Evolutionary conservation across 2,329 filamentous ascomycete genomes (phyloP), one percentile per base, ranked within the genome.

Genomic region (Arachnomyces sp.): DNA sequence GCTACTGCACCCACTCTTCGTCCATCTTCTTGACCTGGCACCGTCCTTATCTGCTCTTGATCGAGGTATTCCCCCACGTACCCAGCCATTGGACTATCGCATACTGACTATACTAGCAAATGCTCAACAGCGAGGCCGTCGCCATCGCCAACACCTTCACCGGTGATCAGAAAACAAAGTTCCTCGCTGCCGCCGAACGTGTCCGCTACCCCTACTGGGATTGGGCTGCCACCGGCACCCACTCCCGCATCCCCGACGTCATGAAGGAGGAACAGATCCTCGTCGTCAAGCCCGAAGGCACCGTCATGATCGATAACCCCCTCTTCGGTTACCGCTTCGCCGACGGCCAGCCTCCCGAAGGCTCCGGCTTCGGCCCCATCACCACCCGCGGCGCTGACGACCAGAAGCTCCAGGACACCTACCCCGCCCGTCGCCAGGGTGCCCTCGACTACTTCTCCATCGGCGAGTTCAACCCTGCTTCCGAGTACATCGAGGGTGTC

Each of bases 11-110:
- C 11, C 87, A 94, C 61, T 75, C 72, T 16, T 84, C 82, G 1
- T 77, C 81, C 31, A 66, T 92, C 12, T 92, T 94, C 57, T 77
- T 82, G 30, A 74, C 80, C 30, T 93, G 87, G 87, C 87, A 94
- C 68, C 76, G 87, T 36, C 83, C 85, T 1, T 93, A 90, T 59
- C 67, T 92, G 40, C 68, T 75, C 7, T 61, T 82, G 7, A 78
- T 66, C 47, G 71, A 82, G 63, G 74, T 75, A 15, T 15, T 34
- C 8, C n/a, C 20, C 31, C 36, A 20, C 40, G 34, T 7, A 11
- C 6, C 30, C 7, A 13, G 15, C 20, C 16, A 20, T 15, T 14
- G n/a, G 30, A 17, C 29, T 36, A 17, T 34, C 17, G 34, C n/a
- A n/a, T 15, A 9, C 29, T 46, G 14, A 41, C 25, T 3, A 11